phyloP scores from a whole-genome alignment of 257 asterid genomes.

The Gynochthodes officinalis region DNA sequence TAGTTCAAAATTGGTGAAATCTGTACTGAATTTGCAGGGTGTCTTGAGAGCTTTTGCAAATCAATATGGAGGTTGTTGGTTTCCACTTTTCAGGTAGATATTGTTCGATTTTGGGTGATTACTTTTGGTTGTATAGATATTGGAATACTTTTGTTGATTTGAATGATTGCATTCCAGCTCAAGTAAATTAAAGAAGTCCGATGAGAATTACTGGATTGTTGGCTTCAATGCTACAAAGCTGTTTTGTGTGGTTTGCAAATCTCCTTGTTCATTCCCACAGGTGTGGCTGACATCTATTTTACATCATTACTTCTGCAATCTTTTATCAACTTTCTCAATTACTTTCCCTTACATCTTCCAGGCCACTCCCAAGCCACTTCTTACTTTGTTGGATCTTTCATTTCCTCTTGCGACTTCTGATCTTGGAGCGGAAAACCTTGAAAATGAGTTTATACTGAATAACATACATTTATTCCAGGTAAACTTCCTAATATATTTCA shows the following conservation, averaged over 20 bases:
- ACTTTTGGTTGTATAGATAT: background rate
- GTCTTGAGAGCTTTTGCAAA: conserved; percentile 73
- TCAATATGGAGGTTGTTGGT: conserved; percentile 89
- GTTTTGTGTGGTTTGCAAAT: conserved; percentile 84
- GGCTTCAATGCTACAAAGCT: conserved; percentile 77
- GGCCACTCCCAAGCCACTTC: conserved; percentile 87
- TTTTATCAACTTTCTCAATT: conserved; percentile 15
- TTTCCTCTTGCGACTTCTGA: conserved; percentile 94
- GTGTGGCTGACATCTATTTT: conserved; percentile 32
- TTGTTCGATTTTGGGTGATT: background rate
- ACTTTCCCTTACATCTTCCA: conserved; percentile 27
- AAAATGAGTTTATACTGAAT: conserved; percentile 78
- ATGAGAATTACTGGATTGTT: conserved; percentile 80
- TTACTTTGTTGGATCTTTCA: conserved; percentile 77
- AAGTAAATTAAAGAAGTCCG: conserved; percentile 66
- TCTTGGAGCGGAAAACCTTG: conserved; percentile 89
- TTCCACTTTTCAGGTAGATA: conserved; percentile 89
- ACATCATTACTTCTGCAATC: conserved; percentile 13
- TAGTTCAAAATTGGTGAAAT: background rate
- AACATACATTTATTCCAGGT: conserved; percentile 76
- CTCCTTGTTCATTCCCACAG: conserved; percentile 87
- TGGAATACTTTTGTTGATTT: background rate
- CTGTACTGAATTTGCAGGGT: conserved; percentile 51
- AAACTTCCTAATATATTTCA: conserved; percentile 12
- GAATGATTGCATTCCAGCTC: conserved; percentile 38